Evolutionary conservation across 129 eudicot genomes (phyloP), one percentile per base, ranked within the genome.

Genomic region (Calendula officinalis): DNA sequence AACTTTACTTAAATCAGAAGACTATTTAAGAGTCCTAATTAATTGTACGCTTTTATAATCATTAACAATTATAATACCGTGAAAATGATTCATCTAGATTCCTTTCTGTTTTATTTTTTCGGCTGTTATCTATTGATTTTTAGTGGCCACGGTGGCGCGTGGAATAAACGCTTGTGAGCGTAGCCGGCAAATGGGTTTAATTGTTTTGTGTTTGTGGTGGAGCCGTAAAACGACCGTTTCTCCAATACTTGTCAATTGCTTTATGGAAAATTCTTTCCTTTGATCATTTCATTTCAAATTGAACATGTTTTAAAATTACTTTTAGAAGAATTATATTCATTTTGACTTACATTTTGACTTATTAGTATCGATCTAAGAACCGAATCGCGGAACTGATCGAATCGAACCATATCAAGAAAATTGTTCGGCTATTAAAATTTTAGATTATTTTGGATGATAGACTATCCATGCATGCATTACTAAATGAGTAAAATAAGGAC

Each of bases 1-100:
- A 78, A 89, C 96, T 83, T 89, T 80, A 73, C 94, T 85, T 89
- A 30, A 71, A 69, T 86, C 52, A 60, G 70, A 89, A 89, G 94
- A 85, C 83, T 79, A 84, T 76, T 74, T 52, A 17, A 44, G 8
- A n/a, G 35, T 64, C 60, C 51, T 7, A 51, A 22, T 51, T 22
- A 51, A 52, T 52, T 16, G 4, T 2, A n/a, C n/a, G n/a, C n/a
- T 41, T 41, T 41, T 62, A 50, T 60, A 4, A 50, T 15, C 50
- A 74, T 13, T 58, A 67, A 43, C 11, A 17, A 51, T 60, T 8
- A 56, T 67, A 17, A 37, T 38, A 41, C 48, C 55, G 41, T 58
- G 16, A 67, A 14, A 40, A 40, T 42, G 64, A 75, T 51, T 6
- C 39, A 7, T 70, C 13, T 69, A 47, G 37, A 41, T 35, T 27